Evolutionary conservation across 805 yeast species (phyloP).

Genomic region (Candida silvicultrix): DNA sequence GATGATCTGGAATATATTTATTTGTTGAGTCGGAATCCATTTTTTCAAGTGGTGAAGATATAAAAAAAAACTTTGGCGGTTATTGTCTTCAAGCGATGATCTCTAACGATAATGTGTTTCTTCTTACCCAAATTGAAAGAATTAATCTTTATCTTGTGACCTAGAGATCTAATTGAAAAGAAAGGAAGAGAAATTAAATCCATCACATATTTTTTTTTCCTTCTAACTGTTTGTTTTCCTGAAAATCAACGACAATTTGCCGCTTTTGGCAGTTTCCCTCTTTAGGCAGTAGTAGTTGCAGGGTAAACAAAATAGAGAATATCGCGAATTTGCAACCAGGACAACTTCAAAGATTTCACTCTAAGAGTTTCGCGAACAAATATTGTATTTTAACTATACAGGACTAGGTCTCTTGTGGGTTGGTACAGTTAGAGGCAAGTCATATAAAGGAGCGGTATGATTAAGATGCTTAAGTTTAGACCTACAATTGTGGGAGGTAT

Average conservation of each 20-base stretch:
- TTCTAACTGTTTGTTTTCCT: background rate
- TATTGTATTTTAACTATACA: background rate
- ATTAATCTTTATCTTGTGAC: background rate
- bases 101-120: no score
- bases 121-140: no score
- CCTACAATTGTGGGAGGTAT: no score
- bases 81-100: no score
- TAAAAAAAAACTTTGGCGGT: no score
- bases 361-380: no score
- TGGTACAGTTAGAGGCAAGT: no score
- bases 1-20: conserved; percentile 93
- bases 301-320: conserved; percentile 26
- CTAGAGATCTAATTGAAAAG: background rate
- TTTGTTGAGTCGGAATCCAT: conserved; percentile 76
- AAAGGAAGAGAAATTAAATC: background rate
- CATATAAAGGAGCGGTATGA: no score
- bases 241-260: background rate
- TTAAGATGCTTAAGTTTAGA: background rate
- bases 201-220: background rate
- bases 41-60: no score
- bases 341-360: no score
- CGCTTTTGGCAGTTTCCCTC: background rate
- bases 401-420: background rate
- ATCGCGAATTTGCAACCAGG: background rate
- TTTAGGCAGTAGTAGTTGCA: background rate